These are phyloP conservation scores for Trichoderma sp. DNA, from an alignment of 2,329 filamentous ascomycete species.

Conservation along the genomic window DNA sequence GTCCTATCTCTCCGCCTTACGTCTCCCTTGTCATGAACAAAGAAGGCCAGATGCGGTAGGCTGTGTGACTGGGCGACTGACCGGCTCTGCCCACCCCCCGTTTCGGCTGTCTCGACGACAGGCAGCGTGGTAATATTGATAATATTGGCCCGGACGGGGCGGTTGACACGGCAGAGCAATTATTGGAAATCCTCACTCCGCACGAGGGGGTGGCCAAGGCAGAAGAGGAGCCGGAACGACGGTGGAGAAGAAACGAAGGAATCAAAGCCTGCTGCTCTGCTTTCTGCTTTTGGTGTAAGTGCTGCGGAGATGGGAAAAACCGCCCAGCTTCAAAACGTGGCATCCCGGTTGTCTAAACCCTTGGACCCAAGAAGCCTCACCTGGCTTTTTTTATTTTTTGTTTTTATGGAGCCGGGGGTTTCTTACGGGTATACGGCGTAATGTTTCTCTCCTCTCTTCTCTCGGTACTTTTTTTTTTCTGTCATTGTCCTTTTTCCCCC, in stretches of 20 bases:
- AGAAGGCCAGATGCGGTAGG: not conserved
- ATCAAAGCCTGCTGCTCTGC: not conserved
- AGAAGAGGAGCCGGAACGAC: not conserved
- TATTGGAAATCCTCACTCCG: constrained; percentile 20
- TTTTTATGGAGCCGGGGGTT: constrained; percentile 1
- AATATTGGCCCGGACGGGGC: not conserved
- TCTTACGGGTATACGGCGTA: not conserved
- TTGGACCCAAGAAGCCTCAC: not conserved
- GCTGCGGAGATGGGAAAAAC: not conserved
- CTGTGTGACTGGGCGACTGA: not conserved
- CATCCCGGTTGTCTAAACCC: not conserved
- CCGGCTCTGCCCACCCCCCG: constrained; percentile 4
- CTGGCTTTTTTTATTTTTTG: not conserved
- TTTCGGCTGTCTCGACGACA: not conserved
- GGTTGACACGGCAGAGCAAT: constrained; percentile 1
- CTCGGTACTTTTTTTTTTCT: constrained; percentile 1
- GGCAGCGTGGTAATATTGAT: constrained; percentile 10
- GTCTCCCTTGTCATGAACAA: not conserved
- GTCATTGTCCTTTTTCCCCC: not conserved
- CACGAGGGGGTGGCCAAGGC: constrained; percentile 9
- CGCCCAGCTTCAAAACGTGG: not conserved
- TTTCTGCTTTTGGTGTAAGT: constrained; percentile 6
- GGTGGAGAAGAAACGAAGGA: constrained; percentile 13
- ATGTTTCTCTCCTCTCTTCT: not conserved
- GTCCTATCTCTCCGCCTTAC: constrained; percentile 3